phyloP scores from a whole-genome alignment of 768 basidiomycete species.

The Suillus subaureus region DNA sequence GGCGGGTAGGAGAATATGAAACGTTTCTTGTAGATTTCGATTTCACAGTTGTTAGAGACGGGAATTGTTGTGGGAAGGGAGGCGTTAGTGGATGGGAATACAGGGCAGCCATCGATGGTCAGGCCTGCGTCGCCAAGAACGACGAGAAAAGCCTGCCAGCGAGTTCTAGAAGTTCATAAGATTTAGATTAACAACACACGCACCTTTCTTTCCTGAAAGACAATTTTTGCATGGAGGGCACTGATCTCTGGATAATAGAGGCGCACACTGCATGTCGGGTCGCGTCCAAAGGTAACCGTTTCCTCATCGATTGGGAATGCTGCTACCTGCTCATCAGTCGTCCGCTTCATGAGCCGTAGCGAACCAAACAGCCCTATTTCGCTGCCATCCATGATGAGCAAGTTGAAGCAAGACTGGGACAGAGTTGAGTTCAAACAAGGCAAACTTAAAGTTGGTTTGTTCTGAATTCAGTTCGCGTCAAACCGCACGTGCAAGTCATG shows the following conservation, averaged over 20 bases:
- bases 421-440: neutral
- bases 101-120: constrained; percentile 24
- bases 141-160: no score
- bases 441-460: neutral
- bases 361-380: constrained; percentile 71
- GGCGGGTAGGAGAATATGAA: constrained; percentile 79
- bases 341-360: no score
- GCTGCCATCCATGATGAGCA: constrained; percentile 40
- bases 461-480: constrained; percentile 6
- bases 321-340: no score
- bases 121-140: no score
- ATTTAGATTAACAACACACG: neutral
- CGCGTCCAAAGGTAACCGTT: no score
- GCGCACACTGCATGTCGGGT: no score
- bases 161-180: neutral
- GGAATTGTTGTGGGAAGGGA: constrained; percentile 55
- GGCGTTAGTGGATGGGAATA: constrained; percentile 48
- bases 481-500: neutral
- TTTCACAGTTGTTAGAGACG: constrained; percentile 62
- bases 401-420: neutral
- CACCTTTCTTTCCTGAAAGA: no score
- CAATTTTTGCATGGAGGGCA: constrained; percentile 17
- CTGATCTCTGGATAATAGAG: no score
- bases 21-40: constrained; percentile 68
- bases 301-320: no score